Percentiles rank a stretch among this genome's conserved stretches.
phyloP scores from a whole-genome alignment of 2,329 filamentous ascomycete species.

The Diaporthe vexans region DNA sequence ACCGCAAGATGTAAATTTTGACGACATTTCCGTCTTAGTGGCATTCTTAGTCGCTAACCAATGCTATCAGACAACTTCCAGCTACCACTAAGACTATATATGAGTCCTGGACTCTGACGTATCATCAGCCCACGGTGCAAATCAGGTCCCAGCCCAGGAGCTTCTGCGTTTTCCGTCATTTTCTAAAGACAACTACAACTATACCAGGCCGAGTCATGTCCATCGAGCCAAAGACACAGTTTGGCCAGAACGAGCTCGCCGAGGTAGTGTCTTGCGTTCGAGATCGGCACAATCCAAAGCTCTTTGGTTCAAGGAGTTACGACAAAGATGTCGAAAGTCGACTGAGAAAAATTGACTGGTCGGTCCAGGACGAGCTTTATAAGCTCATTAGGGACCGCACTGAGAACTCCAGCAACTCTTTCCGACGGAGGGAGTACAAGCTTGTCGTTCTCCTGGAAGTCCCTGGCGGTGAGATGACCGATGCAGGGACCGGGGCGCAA shows the following conservation, averaged over 20 bases:
- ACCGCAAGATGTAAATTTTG: neutral
- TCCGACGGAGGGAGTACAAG: slow-evolving; percentile 43
- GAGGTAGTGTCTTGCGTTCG: slow-evolving; percentile 1
- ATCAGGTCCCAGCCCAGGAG: neutral
- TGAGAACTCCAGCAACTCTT: slow-evolving; percentile 43
- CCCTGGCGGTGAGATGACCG: slow-evolving; percentile 43
- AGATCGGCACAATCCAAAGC: slow-evolving; percentile 28
- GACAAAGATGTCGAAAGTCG: slow-evolving; percentile 40
- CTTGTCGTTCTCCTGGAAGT: slow-evolving; percentile 42
- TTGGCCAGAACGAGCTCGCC: slow-evolving; percentile 41
- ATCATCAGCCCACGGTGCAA: neutral
- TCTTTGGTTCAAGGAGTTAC: slow-evolving; percentile 10
- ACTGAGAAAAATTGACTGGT: slow-evolving; percentile 43
- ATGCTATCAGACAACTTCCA: slow-evolving; percentile 12
- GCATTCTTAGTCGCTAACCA: neutral
- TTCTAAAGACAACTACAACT: neutral
- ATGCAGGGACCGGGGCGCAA: slow-evolving; percentile 19
- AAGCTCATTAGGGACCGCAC: slow-evolving; percentile 44
- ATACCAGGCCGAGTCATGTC: slow-evolving; percentile 42
- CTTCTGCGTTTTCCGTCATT: neutral
- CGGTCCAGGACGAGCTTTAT: slow-evolving; percentile 45
- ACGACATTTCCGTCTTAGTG: neutral
- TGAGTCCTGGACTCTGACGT: slow-evolving; percentile 18
- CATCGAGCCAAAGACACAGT: slow-evolving; percentile 43
- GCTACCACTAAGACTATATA: slow-evolving; percentile 10